Conservation (phyloP, 2,329 filamentous ascomycete genomes). For the Aschersonia sp. region DNA sequence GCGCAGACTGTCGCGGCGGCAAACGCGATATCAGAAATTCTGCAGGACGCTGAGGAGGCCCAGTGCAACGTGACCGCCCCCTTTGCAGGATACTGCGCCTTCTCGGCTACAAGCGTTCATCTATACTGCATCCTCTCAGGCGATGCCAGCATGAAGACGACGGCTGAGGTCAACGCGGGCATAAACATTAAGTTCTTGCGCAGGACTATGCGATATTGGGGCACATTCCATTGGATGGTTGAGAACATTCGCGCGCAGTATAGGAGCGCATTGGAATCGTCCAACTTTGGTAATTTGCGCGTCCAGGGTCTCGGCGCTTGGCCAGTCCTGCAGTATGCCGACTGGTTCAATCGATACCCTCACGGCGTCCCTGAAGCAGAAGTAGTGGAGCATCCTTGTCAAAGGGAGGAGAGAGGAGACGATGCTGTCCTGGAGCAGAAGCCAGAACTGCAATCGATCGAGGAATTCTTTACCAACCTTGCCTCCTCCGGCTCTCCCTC, state of each 20-base stretch:
- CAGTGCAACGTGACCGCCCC: constrained; percentile 68
- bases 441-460: constrained; percentile 80
- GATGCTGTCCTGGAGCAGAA: constrained; percentile 83
- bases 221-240: constrained; percentile 94
- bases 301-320: constrained; percentile 33
- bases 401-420: constrained; percentile 62
- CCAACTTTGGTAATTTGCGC: constrained; percentile 46
- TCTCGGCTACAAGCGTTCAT: constrained; percentile 87
- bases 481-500: constrained; percentile 30
- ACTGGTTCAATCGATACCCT: constrained; percentile 94
- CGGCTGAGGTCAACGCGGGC: constrained; percentile 70
- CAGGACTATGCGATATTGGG: constrained; percentile 96
- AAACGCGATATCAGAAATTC: constrained; percentile 69
- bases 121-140: constrained; percentile 84
- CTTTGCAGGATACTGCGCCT: constrained; percentile 89
- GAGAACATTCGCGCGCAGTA: constrained; percentile 88
- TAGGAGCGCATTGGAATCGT: constrained; percentile 69
- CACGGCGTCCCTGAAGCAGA: constrained; percentile 78
- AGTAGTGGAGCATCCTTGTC: constrained; percentile 60
- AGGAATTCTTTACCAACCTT: constrained; percentile 80
- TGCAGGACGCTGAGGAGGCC: constrained; percentile 59
- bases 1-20: constrained; percentile 70
- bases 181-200: constrained; percentile 82
- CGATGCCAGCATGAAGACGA: constrained; percentile 58
- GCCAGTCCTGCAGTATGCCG: constrained; percentile 82